Evolutionary conservation across 768 basidiomycete species (phyloP).

Genomic region (Leccinum fibrillosum): DNA sequence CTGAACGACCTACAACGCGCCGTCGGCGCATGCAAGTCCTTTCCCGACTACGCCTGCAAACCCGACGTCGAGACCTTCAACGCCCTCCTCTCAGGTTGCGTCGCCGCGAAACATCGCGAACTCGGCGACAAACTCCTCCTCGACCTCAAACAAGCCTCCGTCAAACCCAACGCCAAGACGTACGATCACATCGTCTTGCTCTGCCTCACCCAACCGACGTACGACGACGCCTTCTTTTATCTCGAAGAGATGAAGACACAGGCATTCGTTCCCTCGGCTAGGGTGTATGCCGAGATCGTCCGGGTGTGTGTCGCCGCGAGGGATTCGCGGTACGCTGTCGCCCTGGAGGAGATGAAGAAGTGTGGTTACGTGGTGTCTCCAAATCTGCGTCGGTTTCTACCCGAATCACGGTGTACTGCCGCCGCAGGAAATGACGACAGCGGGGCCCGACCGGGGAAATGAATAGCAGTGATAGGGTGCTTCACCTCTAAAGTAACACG

Average conservation of each 20-base stretch:
- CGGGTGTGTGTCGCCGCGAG: conserved; percentile 50
- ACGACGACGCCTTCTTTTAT: conserved; percentile 87
- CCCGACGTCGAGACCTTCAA: conserved; percentile 71
- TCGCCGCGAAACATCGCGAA: conserved; percentile 53
- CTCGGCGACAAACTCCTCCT: conserved; percentile 65
- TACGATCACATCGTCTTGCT: conserved; percentile 68
- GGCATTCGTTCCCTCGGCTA: conserved; percentile 48
- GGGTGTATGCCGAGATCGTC: conserved; percentile 59
- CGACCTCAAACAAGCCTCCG: conserved; percentile 58
- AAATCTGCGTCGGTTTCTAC: conserved; percentile 33
- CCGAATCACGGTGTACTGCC: conserved; percentile 10
- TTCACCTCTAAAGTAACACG: not conserved
- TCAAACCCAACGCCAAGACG: conserved; percentile 56
- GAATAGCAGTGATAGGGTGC: not conserved
- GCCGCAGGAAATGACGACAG: not conserved
- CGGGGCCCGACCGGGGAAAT: not conserved
- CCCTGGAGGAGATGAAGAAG: conserved; percentile 68
- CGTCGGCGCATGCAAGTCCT: conserved; percentile 69
- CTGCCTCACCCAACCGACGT: conserved; percentile 65
- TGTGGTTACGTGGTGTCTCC: conserved; percentile 46
- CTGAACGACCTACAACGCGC: conserved; percentile 73
- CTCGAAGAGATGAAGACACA: conserved; percentile 83
- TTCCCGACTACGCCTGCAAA: conserved; percentile 48
- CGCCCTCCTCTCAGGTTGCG: conserved; percentile 62
- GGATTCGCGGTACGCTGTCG: conserved; percentile 64